Base-by-base conservation (phyloP, 2,329 filamentous ascomycete species). In the Sporothrix globosa region DNA sequence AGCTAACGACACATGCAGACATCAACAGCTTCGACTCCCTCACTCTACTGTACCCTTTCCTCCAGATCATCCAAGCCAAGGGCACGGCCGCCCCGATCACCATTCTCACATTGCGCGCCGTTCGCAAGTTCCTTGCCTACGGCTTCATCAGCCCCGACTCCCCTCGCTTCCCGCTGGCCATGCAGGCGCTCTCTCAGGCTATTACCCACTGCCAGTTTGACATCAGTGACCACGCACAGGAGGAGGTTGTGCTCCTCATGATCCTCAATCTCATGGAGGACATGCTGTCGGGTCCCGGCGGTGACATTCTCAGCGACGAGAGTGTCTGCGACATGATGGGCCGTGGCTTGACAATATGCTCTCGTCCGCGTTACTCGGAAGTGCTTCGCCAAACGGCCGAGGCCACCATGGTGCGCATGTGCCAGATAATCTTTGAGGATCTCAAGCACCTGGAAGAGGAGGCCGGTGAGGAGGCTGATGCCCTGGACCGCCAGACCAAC, bases 251-350 rank as follows among this genome's bases (percentile, higher is more conserved):
- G 17, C 86, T 98, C 69, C 83, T 98, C 70, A 91, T 96, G 82
- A 98, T 99, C 76, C 81, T 99, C 72, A 96, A 97, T 78, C 86
- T 99, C 61, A 99, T 99, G 96, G 96, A 99, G 80, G 92, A 93
- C 77, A 97, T 99, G 91, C 90, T 99, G 76, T 96, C 94, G 19
- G 92, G 96, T 0, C 92, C 94, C 0, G 93, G 95, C 41, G 96
- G 96, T 50, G 91, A 96, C 74, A 88, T 98, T 13, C 83, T 99
- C n/a, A 96, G 95, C 71, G 96, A 99, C 76, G 95, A 98, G 82
- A 98, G 95, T 77, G 93, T 99, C 13, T 99, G 96, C 78, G 93
- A 97, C 79, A 98, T 99, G 93, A 98, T 99, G 95, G 96, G 97
- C 79, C 95, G 93, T 1, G 96, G 95, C 1, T 81, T 99, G 74